A percentile compares a stretch with the other conserved stretches of the same genome.
Evolutionary conservation across 108 stramenopile species (phyloP).

Genomic region (Fistulifera pelliculosa): DNA sequence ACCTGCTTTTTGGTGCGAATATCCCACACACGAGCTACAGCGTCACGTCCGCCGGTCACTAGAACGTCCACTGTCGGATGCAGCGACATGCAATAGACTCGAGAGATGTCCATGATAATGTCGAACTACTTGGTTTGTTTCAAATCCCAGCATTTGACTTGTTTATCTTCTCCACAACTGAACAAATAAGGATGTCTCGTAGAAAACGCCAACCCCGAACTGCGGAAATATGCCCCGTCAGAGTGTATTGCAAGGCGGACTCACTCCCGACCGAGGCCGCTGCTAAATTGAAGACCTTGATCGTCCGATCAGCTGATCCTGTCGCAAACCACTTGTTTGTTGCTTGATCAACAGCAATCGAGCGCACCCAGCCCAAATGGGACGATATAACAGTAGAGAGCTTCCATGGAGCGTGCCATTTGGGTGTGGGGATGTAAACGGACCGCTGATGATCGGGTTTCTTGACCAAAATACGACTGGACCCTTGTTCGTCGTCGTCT

Average conservation of each 20-base stretch:
- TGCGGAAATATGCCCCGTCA: slow-evolving; percentile 97
- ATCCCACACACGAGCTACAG: slow-evolving; percentile 98
- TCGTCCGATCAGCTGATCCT: slow-evolving; percentile 94
- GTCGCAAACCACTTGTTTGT: slow-evolving; percentile 95
- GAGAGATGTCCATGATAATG: slow-evolving; percentile 98
- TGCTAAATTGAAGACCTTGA: slow-evolving; percentile 97
- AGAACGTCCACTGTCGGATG: slow-evolving; percentile 97
- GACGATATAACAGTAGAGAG: slow-evolving; percentile 86
- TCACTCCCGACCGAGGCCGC: slow-evolving; percentile 86
- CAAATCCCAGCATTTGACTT: slow-evolving; percentile 99
- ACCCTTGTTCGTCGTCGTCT: no score
- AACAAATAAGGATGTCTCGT: slow-evolving; percentile 96
- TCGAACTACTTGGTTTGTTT: slow-evolving; percentile 97
- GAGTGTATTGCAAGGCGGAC: slow-evolving; percentile 90
- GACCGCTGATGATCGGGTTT: no score
- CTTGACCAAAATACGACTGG: no score
- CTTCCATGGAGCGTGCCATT: slow-evolving; percentile 99
- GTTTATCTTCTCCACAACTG: slow-evolving; percentile 95
- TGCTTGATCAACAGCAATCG: slow-evolving; percentile 89
- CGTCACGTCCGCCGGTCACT: slow-evolving; percentile 98
- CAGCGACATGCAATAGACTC: slow-evolving; percentile 87
- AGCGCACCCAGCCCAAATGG: slow-evolving; percentile 98
- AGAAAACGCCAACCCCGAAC: slow-evolving; percentile 94
- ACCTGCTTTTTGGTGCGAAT: slow-evolving; percentile 94
- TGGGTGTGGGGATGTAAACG: slow-evolving; percentile 77